Percentiles rank a stretch among this genome's conserved stretches.
phyloP scores from a whole-genome alignment of 169 alveolate genomes.

The Cytauxzoon felis region DNA sequence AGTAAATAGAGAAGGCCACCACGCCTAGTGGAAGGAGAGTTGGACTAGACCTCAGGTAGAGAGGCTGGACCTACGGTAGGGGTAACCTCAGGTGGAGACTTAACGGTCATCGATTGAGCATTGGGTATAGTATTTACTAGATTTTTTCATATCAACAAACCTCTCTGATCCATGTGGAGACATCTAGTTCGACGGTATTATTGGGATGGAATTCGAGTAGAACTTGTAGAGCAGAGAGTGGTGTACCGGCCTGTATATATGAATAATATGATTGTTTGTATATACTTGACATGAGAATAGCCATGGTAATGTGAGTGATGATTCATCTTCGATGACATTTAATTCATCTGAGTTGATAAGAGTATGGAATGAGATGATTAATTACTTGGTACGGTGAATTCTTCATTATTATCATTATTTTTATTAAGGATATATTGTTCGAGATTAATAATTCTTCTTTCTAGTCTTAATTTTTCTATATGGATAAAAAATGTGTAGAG shows the following conservation, averaged over 20 bases:
- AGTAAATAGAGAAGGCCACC: no score
- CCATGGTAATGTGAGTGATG: constrained; percentile 84
- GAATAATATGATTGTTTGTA: not conserved
- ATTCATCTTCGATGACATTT: constrained; percentile 65
- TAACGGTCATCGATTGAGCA: no score
- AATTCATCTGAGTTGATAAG: not conserved
- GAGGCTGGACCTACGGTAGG: no score
- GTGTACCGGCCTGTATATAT: constrained; percentile 75
- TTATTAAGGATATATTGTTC: constrained; percentile 48
- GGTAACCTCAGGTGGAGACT: not conserved
- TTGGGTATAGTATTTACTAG: no score
- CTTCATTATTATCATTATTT: constrained; percentile 5
- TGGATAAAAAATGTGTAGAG: no score
- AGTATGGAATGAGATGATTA: not conserved
- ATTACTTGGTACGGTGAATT: constrained; percentile 35
- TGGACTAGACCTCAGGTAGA: no score
- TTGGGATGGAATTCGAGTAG: constrained; percentile 81
- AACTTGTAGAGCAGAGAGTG: constrained; percentile 84
- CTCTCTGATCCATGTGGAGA: constrained; percentile 83
- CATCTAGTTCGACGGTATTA: constrained; percentile 81
- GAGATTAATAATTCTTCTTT: constrained; percentile 59
- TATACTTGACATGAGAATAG: constrained; percentile 81
- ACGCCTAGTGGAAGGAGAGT: no score
- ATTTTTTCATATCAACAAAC: constrained; percentile 40
- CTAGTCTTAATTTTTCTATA: constrained; percentile 62